A percentile compares a stretch with the other conserved stretches of the same genome.
Evolutionary conservation across 2,329 filamentous ascomycete species (phyloP).

Genomic region (Neoscytalidium dimidiatum): DNA sequence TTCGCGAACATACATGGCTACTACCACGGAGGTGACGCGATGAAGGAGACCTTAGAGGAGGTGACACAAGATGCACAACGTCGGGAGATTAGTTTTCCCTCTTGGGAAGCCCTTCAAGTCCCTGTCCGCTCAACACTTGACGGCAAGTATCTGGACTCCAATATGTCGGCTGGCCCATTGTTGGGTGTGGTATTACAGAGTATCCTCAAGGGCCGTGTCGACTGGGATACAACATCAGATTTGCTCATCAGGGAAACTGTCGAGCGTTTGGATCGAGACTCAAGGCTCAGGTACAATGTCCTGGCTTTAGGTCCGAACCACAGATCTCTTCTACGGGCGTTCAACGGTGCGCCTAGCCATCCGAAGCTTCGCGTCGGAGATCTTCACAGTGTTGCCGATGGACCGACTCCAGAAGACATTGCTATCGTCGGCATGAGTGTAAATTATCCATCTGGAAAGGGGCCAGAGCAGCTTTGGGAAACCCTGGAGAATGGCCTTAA

Average conservation of each 20-base stretch:
- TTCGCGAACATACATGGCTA: slow-evolving; percentile 3
- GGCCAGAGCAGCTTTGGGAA: not conserved
- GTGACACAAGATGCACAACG: not conserved
- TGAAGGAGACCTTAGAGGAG: not conserved
- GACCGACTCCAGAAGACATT: not conserved
- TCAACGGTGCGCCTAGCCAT: not conserved
- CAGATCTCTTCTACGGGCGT: not conserved
- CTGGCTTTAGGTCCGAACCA: not conserved
- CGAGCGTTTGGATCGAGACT: not conserved
- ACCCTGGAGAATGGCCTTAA: not conserved
- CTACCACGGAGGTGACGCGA: not conserved
- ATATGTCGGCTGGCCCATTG: not conserved
- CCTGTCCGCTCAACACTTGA: not conserved
- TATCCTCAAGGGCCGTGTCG: not conserved
- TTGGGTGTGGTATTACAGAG: not conserved
- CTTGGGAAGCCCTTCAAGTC: not conserved
- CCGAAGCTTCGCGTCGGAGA: not conserved
- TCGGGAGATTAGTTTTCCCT: not conserved
- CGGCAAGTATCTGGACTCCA: not conserved
- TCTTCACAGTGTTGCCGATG: too few species aligned
- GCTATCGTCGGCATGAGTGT: slow-evolving; percentile 6
- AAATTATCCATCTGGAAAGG: not conserved
- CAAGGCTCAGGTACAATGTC: not conserved
- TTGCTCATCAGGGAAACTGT: not conserved
- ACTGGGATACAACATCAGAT: not conserved